phyloP scores from a whole-genome alignment of 495 filamentous ascomycete genomes.

The Annulohypoxylon moriforme region DNA sequence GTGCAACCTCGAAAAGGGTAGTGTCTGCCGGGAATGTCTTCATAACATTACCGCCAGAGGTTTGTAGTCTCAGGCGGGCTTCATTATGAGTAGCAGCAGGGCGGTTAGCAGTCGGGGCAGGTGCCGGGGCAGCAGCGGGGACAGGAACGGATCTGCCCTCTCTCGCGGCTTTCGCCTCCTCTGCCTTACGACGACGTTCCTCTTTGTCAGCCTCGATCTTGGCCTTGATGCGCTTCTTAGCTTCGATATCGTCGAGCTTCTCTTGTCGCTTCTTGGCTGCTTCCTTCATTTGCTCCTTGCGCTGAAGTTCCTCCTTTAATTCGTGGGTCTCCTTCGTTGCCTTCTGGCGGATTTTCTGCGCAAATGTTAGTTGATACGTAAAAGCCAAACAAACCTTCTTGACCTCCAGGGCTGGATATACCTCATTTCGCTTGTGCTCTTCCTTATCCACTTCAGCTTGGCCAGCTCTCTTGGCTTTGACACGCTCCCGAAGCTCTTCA shows the following conservation, averaged over 20 bases:
- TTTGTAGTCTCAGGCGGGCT: slow-evolving; percentile 84
- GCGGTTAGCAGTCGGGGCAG: slow-evolving; percentile 50
- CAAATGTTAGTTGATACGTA: slow-evolving; percentile 25
- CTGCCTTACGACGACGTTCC: slow-evolving; percentile 81
- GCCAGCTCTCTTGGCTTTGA: slow-evolving; percentile 77
- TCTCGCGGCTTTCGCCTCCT: slow-evolving; percentile 83
- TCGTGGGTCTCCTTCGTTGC: slow-evolving; percentile 82
- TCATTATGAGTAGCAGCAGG: slow-evolving; percentile 71
- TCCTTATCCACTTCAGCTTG: slow-evolving; percentile 80
- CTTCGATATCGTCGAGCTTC: slow-evolving; percentile 86
- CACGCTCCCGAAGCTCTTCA: slow-evolving; percentile 75
- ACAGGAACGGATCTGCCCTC: slow-evolving; percentile 72
- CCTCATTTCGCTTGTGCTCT: slow-evolving; percentile 91
- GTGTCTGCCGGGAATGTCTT: slow-evolving; percentile 87
- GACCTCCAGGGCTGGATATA: slow-evolving; percentile 51
- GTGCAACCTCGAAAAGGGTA: slow-evolving; percentile 93
- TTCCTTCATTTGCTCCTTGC: slow-evolving; percentile 91
- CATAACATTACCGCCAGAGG: slow-evolving; percentile 74
- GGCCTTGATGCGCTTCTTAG: slow-evolving; percentile 87
- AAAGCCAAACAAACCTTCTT: neutral
- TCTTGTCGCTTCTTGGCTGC: slow-evolving; percentile 84
- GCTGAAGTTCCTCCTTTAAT: slow-evolving; percentile 82
- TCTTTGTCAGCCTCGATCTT: slow-evolving; percentile 93
- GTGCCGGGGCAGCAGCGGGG: slow-evolving; percentile 52
- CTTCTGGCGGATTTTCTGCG: slow-evolving; percentile 86